Base-by-base conservation (phyloP, 192 early-diverging fungal genomes). In the Podila horticola region DNA sequence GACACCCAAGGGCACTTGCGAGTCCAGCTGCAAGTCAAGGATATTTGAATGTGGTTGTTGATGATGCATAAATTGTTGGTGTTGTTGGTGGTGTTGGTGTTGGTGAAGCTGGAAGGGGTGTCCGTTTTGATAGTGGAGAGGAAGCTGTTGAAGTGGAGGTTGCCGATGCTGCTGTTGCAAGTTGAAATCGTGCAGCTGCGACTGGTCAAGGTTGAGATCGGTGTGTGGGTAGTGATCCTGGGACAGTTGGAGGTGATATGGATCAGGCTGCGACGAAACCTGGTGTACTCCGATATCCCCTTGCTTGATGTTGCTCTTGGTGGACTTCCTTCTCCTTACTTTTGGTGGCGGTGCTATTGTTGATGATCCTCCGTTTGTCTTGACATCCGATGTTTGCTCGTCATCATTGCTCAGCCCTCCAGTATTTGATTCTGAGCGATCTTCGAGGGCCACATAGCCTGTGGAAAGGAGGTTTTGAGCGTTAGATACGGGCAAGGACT, bases 361-460 rank as follows among this genome's bases (percentile, higher is more conserved):
- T 17, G 41, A 45, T 45, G 41, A 45, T 17, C 41, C 41, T 45
- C 41, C 41, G 15, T 45, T 45, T 45, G 41, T 45, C 3, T 45
- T 45, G 41, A 45, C 41, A 45, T 45, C 41, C 41, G 41, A 45
- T 45, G 41, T 8, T 38, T 52, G n/a, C 24, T n/a, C 52, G 24
- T 55, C 51, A 5, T 55, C 52, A 55, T 12, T 26, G 52, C 24
- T n/a, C 8, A 12, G 20, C n/a, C 52, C 52, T 20, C 12, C 41
- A 0, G 19, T 55, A 26, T 55, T 55, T 55, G 52, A 55, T 19
- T 55, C 52, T 3, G 52, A 55, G 24, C 52, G 52, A 26, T 55
- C 52, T 8, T 55, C 52, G 24, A 55, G 24, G 52, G 41, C 41
- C 41, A 92, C 93, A 72, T 95, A 92, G 34, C 93, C 93, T 75